Evolutionary conservation across 306 rosid genomes (phyloP), one percentile per base, ranked within the genome.

Genomic region (Sicyos edulis): DNA sequence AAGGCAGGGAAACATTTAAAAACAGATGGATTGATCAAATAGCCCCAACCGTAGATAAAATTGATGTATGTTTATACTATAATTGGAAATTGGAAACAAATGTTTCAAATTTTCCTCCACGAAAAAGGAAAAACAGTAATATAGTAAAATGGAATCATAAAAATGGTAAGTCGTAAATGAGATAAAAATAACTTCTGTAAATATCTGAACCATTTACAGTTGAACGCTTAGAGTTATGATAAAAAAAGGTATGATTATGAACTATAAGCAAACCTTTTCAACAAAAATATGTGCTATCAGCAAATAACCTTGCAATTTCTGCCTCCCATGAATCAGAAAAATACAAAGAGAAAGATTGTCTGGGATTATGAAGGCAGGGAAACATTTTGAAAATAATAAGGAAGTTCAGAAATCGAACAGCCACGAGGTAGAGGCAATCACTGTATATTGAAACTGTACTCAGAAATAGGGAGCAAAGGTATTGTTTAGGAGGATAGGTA

Each of bases 1-100:
- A 62, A 76, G 85, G 83, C 84, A 75, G 17, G 53, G 37, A 22
- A 1, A 40, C 45, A 40, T 7, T 42, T 45, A 59, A 34, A 72
- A 26, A 64, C 47, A 16, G 55, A 0, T 2, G 15, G 14, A 19
- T 10, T 24, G 50, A 60, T 52, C 37, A 77, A 17, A 62, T 14
- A 42, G 20, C 19, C 5, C 0, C 56, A 5, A 40, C 6, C 8
- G 45, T 40, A 40, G 45, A 40, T 40, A 6, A 40, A 40, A 40
- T 40, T 40, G 45, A 19, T 1, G 20, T 63, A 63, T 5, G 47
- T 63, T 63, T 2, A 63, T 1, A n/a, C 40, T 26, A 54, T 19
- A 54, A 26, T 54, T 54, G 2, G 26, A 26, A 63, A 16, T n/a
- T 63, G 21, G 70, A 40, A 40, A 6, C 69, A 34, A 37, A n/a